Evolutionary conservation across 1,284 basidiomycete genomes (phyloP).

Genomic region (Blastosporella zonata): DNA sequence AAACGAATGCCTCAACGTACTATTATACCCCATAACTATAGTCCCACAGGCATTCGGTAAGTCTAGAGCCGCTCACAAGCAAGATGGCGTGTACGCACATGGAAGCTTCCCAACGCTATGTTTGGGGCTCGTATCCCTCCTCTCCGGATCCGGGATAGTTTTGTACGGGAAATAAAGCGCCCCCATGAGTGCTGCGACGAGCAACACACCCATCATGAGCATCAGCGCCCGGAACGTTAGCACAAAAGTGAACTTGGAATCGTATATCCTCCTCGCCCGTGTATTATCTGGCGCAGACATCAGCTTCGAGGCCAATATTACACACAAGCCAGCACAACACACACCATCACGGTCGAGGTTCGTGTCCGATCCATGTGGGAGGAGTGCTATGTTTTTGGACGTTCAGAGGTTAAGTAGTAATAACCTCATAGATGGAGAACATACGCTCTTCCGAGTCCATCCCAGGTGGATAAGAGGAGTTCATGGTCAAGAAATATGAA

Average conservation of each 20-base stretch:
- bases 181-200: slow-evolving; percentile 15
- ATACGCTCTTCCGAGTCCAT: background rate
- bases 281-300: background rate
- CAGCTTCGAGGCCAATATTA: background rate
- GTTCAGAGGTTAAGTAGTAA: background rate
- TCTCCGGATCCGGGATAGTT: background rate
- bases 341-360: background rate
- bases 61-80: background rate
- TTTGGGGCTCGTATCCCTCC: slow-evolving; percentile 1
- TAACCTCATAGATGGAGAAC: background rate
- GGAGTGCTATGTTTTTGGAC: background rate
- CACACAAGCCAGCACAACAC: background rate
- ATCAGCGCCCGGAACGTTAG: slow-evolving; percentile 19
- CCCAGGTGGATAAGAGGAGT: background rate
- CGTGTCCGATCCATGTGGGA: background rate
- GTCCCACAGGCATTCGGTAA: background rate
- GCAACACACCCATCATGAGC: slow-evolving; percentile 15
- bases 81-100: slow-evolving; percentile 26
- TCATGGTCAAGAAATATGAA: background rate
- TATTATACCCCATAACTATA: slow-evolving; percentile 48
- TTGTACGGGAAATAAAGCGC: slow-evolving; percentile 12
- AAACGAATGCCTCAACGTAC: slow-evolving; percentile 22
- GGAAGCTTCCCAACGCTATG: slow-evolving; percentile 39
- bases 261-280: slow-evolving; percentile 5
- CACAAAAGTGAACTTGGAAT: slow-evolving; percentile 13